Base-by-base conservation (phyloP, 1,284 basidiomycete species). In the Mycena citricolor region DNA sequence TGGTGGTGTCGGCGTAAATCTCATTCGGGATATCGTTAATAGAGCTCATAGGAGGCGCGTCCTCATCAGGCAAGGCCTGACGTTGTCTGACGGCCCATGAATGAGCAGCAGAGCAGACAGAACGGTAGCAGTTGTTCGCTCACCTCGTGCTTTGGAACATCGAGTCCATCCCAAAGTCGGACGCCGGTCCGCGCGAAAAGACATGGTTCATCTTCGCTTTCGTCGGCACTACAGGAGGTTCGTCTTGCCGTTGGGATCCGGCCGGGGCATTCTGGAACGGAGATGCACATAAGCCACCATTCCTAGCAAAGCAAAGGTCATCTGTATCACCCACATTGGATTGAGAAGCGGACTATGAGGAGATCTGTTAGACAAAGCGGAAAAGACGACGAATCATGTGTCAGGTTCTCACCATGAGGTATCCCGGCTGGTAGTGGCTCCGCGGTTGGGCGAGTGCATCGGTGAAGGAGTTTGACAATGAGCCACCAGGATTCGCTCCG, bases 191-290 rank as follows among this genome's bases (percentile, higher is more conserved):
- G 37, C 80, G 73, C n/a, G 79, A 70, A 13, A 86, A 67, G 5
- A 75, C 72, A 39, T 81, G 73, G 57, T 81, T 86, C 67, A 87
- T 74, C 60, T 88, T 87, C 16, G 86, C 86, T 59, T 87, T 86
- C 0, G 83, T 87, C 46, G 74, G 79, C 12, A 88, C 79, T 10
- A 83, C 70, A 6, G 84, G 83, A 32, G 76, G 69, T 44, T 88
- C 85, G 48, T 86, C 83, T 7, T 73, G 67, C 21, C 83, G 76
- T 55, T 79, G 77, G 40, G 68, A 71, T n/a, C 73, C 74, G 54
- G 76, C 78, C 4, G 78, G 76, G 16, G 73, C 63, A 29, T 69
- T 67, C 81, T 84, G 47, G 26, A 35, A 19, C 26, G 22, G 34
- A 29, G 47, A 44, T 34, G 14, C 36, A 43, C 29, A 30, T 1